Evolutionary conservation across 306 rosid species (phyloP).

Genomic region (Casuarina glauca): DNA sequence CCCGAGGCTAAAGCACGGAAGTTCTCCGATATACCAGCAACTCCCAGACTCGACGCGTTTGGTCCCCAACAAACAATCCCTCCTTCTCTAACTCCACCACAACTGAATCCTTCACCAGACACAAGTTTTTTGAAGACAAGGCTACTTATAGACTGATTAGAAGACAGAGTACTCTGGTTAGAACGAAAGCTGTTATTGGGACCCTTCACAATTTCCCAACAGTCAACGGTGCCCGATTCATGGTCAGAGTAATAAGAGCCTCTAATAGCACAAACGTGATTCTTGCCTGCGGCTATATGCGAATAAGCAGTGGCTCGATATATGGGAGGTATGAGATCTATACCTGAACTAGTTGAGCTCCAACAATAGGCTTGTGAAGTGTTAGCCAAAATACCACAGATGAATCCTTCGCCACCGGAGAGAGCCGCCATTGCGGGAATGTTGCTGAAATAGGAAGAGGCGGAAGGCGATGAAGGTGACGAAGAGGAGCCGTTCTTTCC

Average conservation of each 20-base stretch:
- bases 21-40: conserved; percentile 47
- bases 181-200: conserved; percentile 42
- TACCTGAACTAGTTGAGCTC: conserved; percentile 40
- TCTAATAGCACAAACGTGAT: conserved; percentile 80
- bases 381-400: conserved; percentile 79
- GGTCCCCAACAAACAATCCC: conserved; percentile 93
- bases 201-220: conserved; percentile 63
- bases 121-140: conserved; percentile 53
- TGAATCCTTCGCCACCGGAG: conserved; percentile 80
- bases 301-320: conserved; percentile 58
- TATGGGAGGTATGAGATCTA: conserved; percentile 64
- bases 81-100: conserved; percentile 63
- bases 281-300: conserved; percentile 70
- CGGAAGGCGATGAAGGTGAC: conserved; percentile 29
- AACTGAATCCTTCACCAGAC: conserved; percentile 82
- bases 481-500: conserved; percentile 58
- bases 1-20: conserved; percentile 60
- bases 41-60: conserved; percentile 37
- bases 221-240: conserved; percentile 66
- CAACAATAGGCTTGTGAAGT: conserved; percentile 78
- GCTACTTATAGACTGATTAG: conserved; percentile 40
- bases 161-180: conserved; percentile 41
- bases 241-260: conserved; percentile 69
- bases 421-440: conserved; percentile 82
- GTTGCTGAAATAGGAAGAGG: conserved; percentile 31